Evolutionary conservation across 2,329 filamentous ascomycete species (phyloP), one percentile per base, ranked within the genome.

Genomic region (Lachnellula arida): DNA sequence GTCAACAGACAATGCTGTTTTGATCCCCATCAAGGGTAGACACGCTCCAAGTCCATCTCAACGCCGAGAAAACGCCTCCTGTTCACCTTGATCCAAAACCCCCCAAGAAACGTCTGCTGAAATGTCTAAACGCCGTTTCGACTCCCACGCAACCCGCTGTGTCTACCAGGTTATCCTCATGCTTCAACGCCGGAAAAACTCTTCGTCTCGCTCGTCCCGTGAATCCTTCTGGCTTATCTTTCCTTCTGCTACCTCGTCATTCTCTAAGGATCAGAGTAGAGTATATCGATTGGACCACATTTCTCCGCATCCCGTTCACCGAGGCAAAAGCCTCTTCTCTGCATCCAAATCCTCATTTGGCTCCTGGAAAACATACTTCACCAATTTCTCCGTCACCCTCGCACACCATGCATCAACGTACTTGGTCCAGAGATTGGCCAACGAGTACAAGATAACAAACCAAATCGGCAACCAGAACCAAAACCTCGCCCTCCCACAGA

Each of bases 391-490:
- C 1, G 77, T 78, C n/a, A 75, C 56, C 25, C 67, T 68, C 12
- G 73, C 75, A 57, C 75, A 81, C 64, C 74, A 76, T 0, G 79
- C 78, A 64, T 84, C 81, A 17, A 84, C 75, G 47, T 79, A 76
- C 5, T 70, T 73, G 12, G 77, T 80, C 81, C 81, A 84, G 0
- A 77, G 63, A 63, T 76, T 73, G 2, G 77, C 77, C 12, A 70
- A 63, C 8, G 68, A 72, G 54, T 81, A 79, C 47, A 78, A 68
- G 23, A 80, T 68, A 0, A 73, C 73, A 40, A 80, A 72, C 73
- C 76, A 81, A 52, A 78, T 67, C 1, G 73, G 67, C 19, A 78
- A 57, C 47, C 71, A 68, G 7, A 75, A 63, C 60, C 47, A 80
- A 67, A 51, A 72, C 68, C 61, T 68, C 55, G 50, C 64, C 57